These are phyloP conservation scores for Globisporangium orthogonon DNA, from an alignment of 352 stramenopile species.

Conservation along the genomic window DNA sequence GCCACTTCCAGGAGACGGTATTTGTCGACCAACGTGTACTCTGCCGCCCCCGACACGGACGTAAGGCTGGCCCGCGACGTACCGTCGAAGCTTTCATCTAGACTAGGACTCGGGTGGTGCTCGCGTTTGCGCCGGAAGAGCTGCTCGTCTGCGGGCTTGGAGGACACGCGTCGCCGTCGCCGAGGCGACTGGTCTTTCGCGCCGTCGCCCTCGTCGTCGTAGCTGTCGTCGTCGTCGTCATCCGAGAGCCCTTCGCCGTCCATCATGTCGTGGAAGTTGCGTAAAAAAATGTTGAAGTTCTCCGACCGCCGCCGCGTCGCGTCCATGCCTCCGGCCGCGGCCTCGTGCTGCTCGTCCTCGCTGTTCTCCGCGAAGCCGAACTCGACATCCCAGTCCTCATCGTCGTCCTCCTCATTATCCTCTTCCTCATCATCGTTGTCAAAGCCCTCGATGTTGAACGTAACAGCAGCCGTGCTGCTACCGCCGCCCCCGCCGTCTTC, in stretches of 20 bases:
- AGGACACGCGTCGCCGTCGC: slow-evolving; percentile 5
- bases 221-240: slow-evolving; percentile 28
- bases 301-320: slow-evolving; percentile 48
- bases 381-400: slow-evolving; percentile 76
- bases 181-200: slow-evolving; percentile 14
- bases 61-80: slow-evolving; percentile 41
- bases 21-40: slow-evolving; percentile 68
- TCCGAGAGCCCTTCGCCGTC: slow-evolving; percentile 58
- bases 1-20: slow-evolving; percentile 63
- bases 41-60: slow-evolving; percentile 38
- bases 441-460: not conserved
- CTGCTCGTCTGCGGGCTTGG: slow-evolving; percentile 41
- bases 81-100: slow-evolving; percentile 26
- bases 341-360: slow-evolving; percentile 30
- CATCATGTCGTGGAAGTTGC: slow-evolving; percentile 73
- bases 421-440: not conserved
- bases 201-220: slow-evolving; percentile 9
- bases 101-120: slow-evolving; percentile 28
- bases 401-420: slow-evolving; percentile 28
- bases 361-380: slow-evolving; percentile 51
- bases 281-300: slow-evolving; percentile 82
- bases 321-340: slow-evolving; percentile 39
- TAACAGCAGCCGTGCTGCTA: not conserved
- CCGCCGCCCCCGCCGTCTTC: not conserved
- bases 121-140: slow-evolving; percentile 54